These are phyloP conservation scores for Russula emetica DNA, from an alignment of 768 basidiomycete species.

Conservation along the genomic window DNA sequence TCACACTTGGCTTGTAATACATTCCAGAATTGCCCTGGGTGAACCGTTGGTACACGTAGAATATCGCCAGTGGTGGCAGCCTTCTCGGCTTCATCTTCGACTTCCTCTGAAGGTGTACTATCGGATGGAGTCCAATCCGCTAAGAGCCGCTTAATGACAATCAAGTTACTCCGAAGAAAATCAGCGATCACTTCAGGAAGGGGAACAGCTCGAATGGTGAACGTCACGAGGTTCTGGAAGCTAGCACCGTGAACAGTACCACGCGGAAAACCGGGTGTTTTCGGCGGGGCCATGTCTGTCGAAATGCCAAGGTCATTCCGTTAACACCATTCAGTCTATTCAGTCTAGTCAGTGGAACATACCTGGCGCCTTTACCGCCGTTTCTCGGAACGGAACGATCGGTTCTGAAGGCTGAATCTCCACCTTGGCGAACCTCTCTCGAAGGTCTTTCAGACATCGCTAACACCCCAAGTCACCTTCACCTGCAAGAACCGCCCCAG, in stretches of 20 bases:
- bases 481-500: background rate
- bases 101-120: conserved; percentile 32
- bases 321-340: conserved; percentile 1
- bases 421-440: conserved; percentile 89
- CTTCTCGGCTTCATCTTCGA: conserved; percentile 39
- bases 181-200: conserved; percentile 65
- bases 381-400: conserved; percentile 97
- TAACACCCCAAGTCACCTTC: conserved; percentile 33
- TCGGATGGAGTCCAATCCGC: conserved; percentile 37
- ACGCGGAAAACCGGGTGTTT: conserved; percentile 60
- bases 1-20: conserved; percentile 58
- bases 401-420: conserved; percentile 93
- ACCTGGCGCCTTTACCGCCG: conserved; percentile 79
- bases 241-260: conserved; percentile 75
- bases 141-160: conserved; percentile 57
- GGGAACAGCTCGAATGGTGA: conserved; percentile 78
- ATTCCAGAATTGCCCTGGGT: conserved; percentile 77
- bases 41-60: conserved; percentile 57
- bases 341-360: conserved; percentile 18
- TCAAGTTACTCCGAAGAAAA: conserved; percentile 73
- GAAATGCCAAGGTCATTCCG: background rate
- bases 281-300: conserved; percentile 84
- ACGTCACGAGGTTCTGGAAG: conserved; percentile 67
- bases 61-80: conserved; percentile 54
- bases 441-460: conserved; percentile 95